A percentile compares a stretch with the other conserved stretches of the same genome.
Evolutionary conservation across 1,139 yeast genomes (phyloP).

Genomic region (Taphrina pruni): DNA sequence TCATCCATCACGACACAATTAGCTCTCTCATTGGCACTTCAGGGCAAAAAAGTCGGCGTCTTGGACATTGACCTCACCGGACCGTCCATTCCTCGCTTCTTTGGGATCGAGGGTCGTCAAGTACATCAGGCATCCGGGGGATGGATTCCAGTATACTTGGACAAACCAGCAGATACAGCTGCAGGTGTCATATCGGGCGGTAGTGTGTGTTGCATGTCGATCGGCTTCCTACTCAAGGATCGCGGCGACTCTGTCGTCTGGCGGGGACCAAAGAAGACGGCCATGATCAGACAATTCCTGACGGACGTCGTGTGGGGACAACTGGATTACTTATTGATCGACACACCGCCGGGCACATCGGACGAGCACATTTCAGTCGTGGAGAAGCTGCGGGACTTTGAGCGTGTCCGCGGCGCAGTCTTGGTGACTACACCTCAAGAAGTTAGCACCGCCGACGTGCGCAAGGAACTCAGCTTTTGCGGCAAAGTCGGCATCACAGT

Average conservation of each 20-base stretch:
- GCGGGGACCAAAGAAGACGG: slow-evolving; percentile 98
- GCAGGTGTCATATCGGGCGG: slow-evolving; percentile 43
- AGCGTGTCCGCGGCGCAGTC: slow-evolving; percentile 66
- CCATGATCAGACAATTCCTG: slow-evolving; percentile 93
- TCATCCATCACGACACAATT: slow-evolving; percentile 93
- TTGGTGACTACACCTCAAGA: slow-evolving; percentile 96
- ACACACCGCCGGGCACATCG: slow-evolving; percentile 98
- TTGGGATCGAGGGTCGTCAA: slow-evolving; percentile 80
- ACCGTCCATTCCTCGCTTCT: slow-evolving; percentile 95
- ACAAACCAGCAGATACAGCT: slow-evolving; percentile 46
- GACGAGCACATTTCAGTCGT: slow-evolving; percentile 98
- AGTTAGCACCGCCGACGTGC: slow-evolving; percentile 89
- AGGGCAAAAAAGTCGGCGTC: slow-evolving; percentile 85
- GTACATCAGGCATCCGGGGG: slow-evolving; percentile 83
- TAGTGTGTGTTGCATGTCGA: slow-evolving; percentile 68
- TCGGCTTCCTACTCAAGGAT: slow-evolving; percentile 85
- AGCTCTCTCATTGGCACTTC: slow-evolving; percentile 73
- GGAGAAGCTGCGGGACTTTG: slow-evolving; percentile 64
- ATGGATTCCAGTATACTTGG: slow-evolving; percentile 84
- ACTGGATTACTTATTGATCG: slow-evolving; percentile 81
- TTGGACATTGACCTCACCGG: slow-evolving; percentile 95
- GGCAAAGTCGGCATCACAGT: slow-evolving; percentile 79
- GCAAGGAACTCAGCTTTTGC: slow-evolving; percentile 92
- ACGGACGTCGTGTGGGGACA: slow-evolving; percentile 91
- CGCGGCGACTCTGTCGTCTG: slow-evolving; percentile 93